These are phyloP conservation scores for Megacollybia marginata DNA, from an alignment of 768 basidiomycete species.

Conservation along the genomic window DNA sequence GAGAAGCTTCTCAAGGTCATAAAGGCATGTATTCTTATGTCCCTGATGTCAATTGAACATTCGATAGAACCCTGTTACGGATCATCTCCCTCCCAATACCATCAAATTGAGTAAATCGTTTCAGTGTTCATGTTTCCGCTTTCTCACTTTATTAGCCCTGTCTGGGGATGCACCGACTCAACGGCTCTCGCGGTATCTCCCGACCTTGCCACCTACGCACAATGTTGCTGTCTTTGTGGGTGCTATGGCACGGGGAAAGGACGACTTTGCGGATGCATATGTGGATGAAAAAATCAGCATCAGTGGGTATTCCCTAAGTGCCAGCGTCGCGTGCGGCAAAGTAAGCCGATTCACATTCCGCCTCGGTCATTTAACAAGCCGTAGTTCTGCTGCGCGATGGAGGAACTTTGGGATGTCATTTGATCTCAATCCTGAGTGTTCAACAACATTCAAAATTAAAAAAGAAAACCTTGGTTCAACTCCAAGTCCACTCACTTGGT, in stretches of 20 bases:
- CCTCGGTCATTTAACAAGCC: slow-evolving; percentile 1
- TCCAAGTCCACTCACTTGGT: too few species aligned
- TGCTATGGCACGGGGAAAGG: slow-evolving; percentile 94
- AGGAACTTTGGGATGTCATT: slow-evolving; percentile 90
- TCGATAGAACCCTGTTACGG: slow-evolving; percentile 81
- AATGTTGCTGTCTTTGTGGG: slow-evolving; percentile 94
- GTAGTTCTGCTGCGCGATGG: slow-evolving; percentile 85
- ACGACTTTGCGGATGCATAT: slow-evolving; percentile 93
- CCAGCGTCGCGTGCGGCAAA: slow-evolving; percentile 95
- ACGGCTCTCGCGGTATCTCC: slow-evolving; percentile 77
- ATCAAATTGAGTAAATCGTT: slow-evolving; percentile 81
- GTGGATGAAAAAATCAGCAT: slow-evolving; percentile 97
- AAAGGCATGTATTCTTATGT: slow-evolving; percentile 48
- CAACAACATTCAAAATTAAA: background rate
- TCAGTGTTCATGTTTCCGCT: background rate
- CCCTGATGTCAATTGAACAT: slow-evolving; percentile 3
- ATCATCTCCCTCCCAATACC: slow-evolving; percentile 92
- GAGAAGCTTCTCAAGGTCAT: slow-evolving; percentile 96
- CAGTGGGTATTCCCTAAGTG: slow-evolving; percentile 88
- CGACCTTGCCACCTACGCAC: slow-evolving; percentile 80
- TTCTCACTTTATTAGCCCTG: slow-evolving; percentile 45
- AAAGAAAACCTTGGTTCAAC: too few species aligned
- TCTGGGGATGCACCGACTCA: slow-evolving; percentile 86
- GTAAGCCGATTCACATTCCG: slow-evolving; percentile 35
- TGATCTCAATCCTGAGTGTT: background rate